phyloP scores from a whole-genome alignment of 108 stramenopile genomes.

The Nitzschia putrida region DNA sequence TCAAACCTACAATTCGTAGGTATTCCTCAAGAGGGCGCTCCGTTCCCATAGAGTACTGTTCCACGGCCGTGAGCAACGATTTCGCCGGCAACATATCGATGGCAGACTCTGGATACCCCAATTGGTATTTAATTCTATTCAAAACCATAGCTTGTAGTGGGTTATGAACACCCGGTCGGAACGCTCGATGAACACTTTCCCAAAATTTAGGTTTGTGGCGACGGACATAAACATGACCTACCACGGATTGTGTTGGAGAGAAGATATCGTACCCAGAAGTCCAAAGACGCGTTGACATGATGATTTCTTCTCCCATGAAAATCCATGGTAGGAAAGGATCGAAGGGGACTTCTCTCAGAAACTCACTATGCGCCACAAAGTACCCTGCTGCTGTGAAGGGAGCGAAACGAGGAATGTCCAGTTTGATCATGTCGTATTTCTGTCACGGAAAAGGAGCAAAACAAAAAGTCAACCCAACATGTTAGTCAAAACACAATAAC shows the following conservation, averaged over 20 bases:
- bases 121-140: conserved; percentile 75
- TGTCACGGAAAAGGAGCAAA: neutral
- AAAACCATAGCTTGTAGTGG: conserved; percentile 77
- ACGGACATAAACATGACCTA: conserved; percentile 87
- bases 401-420: conserved; percentile 73
- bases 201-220: conserved; percentile 97
- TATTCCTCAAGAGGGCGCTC: conserved; percentile 70
- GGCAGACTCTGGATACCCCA: conserved; percentile 86
- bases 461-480: neutral
- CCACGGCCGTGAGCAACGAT: conserved; percentile 71
- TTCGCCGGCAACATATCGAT: conserved; percentile 73
- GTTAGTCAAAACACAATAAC: neutral
- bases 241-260: conserved; percentile 82
- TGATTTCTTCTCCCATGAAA: conserved; percentile 98
- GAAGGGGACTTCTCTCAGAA: conserved; percentile 82
- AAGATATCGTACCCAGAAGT: conserved; percentile 97
- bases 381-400: conserved; percentile 83
- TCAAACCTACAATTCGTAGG: conserved; percentile 72
- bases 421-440: conserved; percentile 62
- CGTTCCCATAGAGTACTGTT: conserved; percentile 84
- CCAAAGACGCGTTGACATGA: conserved; percentile 87
- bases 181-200: conserved; percentile 89
- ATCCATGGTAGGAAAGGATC: conserved; percentile 98
- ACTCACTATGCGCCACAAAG: conserved; percentile 67
- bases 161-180: conserved; percentile 68